A percentile compares a stretch with the other conserved stretches of the same genome.
Conservation (phyloP, 306 rosid species). For the Dryas alaskensis region DNA sequence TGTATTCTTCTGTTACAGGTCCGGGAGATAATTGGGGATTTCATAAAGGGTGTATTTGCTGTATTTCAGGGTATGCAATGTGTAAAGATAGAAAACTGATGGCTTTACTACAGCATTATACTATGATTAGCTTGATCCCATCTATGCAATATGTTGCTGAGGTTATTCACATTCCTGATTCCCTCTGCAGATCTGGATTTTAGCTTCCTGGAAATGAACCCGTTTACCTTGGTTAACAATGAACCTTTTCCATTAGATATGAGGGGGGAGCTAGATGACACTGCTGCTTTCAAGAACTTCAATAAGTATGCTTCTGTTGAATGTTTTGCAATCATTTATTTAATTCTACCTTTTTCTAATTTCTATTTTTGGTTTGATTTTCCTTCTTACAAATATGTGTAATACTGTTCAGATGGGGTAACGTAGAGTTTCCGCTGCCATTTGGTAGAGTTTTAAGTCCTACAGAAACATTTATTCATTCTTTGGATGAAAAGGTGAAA, state of each 20-base stretch:
- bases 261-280: constrained; percentile 93
- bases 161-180: background rate
- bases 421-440: constrained; percentile 78
- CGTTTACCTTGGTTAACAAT: constrained; percentile 71
- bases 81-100: background rate
- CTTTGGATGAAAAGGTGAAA: constrained; percentile 73
- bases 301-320: constrained; percentile 46
- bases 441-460: constrained; percentile 76
- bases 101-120: background rate
- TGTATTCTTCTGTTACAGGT: constrained; percentile 32
- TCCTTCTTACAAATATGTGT: background rate
- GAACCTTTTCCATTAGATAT: constrained; percentile 83
- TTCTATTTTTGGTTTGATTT: background rate
- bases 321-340: background rate
- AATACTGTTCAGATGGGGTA: constrained; percentile 63
- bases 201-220: constrained; percentile 85
- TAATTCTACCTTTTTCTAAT: background rate
- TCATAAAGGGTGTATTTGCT: constrained; percentile 60
- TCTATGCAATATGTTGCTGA: background rate
- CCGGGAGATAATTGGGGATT: constrained; percentile 65
- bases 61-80: constrained; percentile 76
- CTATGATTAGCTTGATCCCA: background rate
- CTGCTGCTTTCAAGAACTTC: constrained; percentile 85
- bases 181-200: constrained; percentile 68
- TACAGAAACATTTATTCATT: constrained; percentile 68